phyloP scores from a whole-genome alignment of 345 rosid genomes.

The Eucalyptus cloeziana region DNA sequence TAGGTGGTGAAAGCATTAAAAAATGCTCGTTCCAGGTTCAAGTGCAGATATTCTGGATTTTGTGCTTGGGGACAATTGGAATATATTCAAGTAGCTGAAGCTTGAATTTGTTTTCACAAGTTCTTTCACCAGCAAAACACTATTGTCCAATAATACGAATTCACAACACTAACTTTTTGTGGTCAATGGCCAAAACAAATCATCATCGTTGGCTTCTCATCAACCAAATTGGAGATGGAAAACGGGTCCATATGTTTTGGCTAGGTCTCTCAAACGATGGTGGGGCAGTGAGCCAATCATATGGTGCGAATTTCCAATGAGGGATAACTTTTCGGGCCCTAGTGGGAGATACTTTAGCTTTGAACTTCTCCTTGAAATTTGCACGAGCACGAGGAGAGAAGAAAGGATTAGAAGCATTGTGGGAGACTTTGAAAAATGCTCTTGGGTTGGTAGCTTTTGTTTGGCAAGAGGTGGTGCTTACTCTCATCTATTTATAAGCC shows the following conservation, averaged over 20 bases:
- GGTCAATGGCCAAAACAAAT: neutral
- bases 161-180: neutral
- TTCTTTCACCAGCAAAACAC: neutral
- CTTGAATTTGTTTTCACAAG: neutral
- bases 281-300: too few relatives aligned
- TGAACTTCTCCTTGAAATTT: neutral
- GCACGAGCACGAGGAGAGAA: neutral
- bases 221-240: neutral
- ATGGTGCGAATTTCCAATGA: neutral
- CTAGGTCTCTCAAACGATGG: neutral
- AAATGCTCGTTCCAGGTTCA: neutral
- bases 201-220: neutral
- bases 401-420: neutral
- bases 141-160: neutral
- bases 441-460: neutral
- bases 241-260: neutral
- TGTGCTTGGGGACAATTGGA: neutral
- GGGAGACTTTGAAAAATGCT: neutral
- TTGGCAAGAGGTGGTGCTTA: neutral
- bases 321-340: too few relatives aligned
- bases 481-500: neutral
- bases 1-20: too few relatives aligned
- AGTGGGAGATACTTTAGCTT: neutral
- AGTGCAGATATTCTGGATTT: neutral
- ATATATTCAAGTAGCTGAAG: neutral